Base-by-base conservation (phyloP, 306 rosid species). In the Dalbergia cultrata region DNA sequence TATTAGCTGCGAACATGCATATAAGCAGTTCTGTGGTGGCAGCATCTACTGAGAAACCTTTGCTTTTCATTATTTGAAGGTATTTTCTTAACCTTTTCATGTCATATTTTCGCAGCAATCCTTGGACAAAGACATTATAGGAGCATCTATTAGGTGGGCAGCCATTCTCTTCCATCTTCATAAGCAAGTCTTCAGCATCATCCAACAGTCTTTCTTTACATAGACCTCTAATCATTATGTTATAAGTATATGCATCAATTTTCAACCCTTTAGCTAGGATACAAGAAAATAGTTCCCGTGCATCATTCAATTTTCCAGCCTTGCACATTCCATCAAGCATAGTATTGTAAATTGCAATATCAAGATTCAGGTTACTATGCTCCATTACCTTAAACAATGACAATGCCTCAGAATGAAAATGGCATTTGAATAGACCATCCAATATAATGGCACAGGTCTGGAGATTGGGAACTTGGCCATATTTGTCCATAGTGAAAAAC, bases 171-270 rank as follows among this genome's bases (percentile, higher is more conserved):
- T 83, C 82, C 82, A 83, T 83, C 17, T 72, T 64, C 58, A 31
- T 35, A 52, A 83, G 82, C 68, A 77, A 56, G 11, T 64, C 45
- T 44, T 83, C 82, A 56, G 86, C 86, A 65, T 77, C 82, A 83
- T 64, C 75, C 58, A 83, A 4, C 5, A 64, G 31, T 39, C 86
- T 82, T 71, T 64, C 39, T 31, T 73, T 53, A 81, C 85, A 81
- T 14, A 85, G 35, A 71, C 88, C 86, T 45, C 69, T 74, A n/a
- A 86, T 82, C 84, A 86, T 82, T 63, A 80, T 72, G 52, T 65
- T 82, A 70, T 44, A 86, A 5, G 76, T 82, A 47, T 31, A 62
- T 4, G 63, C 16, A 78, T 86, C 65, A 10, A 65, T 34, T 74
- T 61, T 60, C 66, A 86, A 72, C 37, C 84, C 89, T 86, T 78